Evolutionary conservation across 1,284 basidiomycete species (phyloP), one percentile per base, ranked within the genome.

Genomic region (Ustilago esculenta): DNA sequence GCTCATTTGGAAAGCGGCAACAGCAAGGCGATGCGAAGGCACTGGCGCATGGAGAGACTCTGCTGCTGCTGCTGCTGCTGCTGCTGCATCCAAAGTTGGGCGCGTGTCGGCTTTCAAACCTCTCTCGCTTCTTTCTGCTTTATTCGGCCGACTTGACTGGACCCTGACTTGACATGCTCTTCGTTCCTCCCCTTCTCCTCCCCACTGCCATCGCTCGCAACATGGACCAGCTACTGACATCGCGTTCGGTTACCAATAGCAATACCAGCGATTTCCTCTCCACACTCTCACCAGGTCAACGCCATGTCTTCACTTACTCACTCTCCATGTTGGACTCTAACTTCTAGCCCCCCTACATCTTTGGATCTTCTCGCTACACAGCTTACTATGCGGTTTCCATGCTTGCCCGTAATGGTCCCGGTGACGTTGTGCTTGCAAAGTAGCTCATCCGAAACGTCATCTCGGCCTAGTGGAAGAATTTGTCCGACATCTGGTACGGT

Each of bases 301-400:
- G 59, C 9, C 51, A 49, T 27, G 59, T 61, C 25, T 61, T 61
- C 21, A 23, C 52, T 20, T 42, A 23, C 12, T 41, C 52, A 32
- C 29, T 61, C 24, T 35, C 33, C 37, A 55, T 61, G 51, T 33
- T 61, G 9, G 59, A 61, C 21, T 29, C 41, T 27, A 61, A 55
- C 47, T 61, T 55, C 36, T 52, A 61, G 34, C 52, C 59, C 7
- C 59, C 59, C 6, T 61, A 34, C 52, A 50, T 61, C 33, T 64
- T 64, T 42, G 60, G 27, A 10, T 64, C 60, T 8, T 57, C 60
- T 21, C 53, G 60, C 29, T 64, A 64, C 54, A 57, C 53, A 1
- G 60, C 54, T 24, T 64, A 64, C 53, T 64, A 64, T 21, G 60
- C 60, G 21, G 53, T 64, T 20, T 57, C 60, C 27, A 43, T 64